Base-by-base conservation (phyloP, 2,329 filamentous ascomycete genomes). In the Fusarium sp. region DNA sequence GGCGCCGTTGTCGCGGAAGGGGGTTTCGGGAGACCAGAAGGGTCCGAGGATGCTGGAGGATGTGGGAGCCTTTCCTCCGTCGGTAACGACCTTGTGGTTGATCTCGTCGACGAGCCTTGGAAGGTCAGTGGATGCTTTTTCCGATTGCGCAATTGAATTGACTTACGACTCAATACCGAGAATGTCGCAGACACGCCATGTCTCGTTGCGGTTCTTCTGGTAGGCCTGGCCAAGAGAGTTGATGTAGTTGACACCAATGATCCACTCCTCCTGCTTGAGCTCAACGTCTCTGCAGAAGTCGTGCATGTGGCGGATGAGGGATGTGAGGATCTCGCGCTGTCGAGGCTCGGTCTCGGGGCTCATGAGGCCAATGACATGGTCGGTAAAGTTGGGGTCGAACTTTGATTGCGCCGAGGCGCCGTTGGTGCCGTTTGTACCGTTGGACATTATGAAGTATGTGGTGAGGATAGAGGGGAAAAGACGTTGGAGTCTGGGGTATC, bases 311-410 rank as follows among this genome's bases (percentile, higher is more conserved):
- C 82, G 84, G 80, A 94, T 90, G 73, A 94, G 80, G 29, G 87
- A 84, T 65, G 83, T 79, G 75, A 94, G 82, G 74, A 94, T 84
- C 70, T 88, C 83, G 63, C 90, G 86, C 74, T 89, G 86, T 65
- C 92, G 85, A 61, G 91, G 87, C 55, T 86, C 83, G 14, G 89
- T 88, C 74, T 92, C 89, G 74, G 91, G 89, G 56, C 91, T 89
- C 84, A 93, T 94, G 74, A 89, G 86, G 70, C 92, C 87, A 77
- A 94, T 85, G 80, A 94, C 91, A 79, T 89, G 86, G 73, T 89
- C 81, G 56, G 92, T 95, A 83, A 94, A 94, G 81, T 86, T 87
- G 74, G 92, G 92, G 79, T 95, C 92, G 83, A 92, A 94, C 79
- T 81, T 72, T 32, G 58, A 60, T 47, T 55, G 61, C 48, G 51